Percentiles rank a stretch among this genome's conserved stretches.
Conservation (phyloP, 306 rosid genomes). For the Adenanthera pavonina region DNA sequence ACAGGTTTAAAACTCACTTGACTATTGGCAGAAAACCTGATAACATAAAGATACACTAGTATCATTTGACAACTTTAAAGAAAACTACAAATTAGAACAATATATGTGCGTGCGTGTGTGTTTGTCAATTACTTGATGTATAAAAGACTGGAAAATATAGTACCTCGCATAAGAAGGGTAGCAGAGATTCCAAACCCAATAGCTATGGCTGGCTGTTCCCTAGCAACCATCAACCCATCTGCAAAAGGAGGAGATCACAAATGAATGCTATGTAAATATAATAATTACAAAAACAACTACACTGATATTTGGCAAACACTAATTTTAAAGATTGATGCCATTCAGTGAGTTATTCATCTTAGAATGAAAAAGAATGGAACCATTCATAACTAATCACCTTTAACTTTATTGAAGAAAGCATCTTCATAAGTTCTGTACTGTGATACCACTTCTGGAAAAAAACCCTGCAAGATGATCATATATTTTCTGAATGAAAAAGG, state of each 20-base stretch:
- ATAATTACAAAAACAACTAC: not conserved
- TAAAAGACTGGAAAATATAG: conserved; percentile 10
- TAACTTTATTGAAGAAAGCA: conserved; percentile 61
- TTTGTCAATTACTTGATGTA: not conserved
- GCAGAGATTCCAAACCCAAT: conserved; percentile 67
- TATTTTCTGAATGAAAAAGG: not conserved
- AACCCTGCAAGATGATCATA: conserved; percentile 56
- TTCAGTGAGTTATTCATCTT: conserved; percentile 8
- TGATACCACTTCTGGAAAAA: conserved; percentile 54
- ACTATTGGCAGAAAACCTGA: not conserved
- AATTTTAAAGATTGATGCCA: conserved; percentile 21
- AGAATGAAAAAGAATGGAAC: conserved; percentile 12
- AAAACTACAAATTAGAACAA: conserved; percentile 20
- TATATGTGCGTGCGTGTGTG: not conserved
- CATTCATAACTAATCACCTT: conserved; percentile 53
- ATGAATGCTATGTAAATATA: conserved; percentile 22
- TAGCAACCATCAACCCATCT: conserved; percentile 65
- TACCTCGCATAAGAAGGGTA: conserved; percentile 73
- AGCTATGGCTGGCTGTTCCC: conserved; percentile 69
- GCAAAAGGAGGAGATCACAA: conserved; percentile 32
- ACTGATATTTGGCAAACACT: conserved; percentile 1
- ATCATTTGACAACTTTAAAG: conserved; percentile 11
- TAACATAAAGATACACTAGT: conserved; percentile 15
- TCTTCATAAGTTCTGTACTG: conserved; percentile 64
- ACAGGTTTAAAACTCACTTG: not conserved